phyloP scores from a whole-genome alignment of 1,284 basidiomycete species.

The Cutaneotrichosporon cyanovorans region DNA sequence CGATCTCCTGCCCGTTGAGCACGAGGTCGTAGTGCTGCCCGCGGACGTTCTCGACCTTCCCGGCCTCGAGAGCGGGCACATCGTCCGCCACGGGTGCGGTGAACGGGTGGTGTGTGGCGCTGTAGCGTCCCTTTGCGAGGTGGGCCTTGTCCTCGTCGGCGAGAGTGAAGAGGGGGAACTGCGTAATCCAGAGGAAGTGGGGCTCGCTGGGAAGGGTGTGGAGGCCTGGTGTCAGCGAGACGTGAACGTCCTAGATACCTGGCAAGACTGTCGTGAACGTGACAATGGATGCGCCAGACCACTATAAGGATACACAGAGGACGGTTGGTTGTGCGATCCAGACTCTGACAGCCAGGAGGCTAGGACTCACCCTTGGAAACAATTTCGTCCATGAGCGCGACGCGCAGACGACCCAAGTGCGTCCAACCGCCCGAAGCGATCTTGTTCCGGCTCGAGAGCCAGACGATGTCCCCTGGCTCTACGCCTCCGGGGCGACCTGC shows the following conservation, averaged over 20 bases:
- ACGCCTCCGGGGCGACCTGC: constrained; percentile 32
- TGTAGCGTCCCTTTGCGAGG: constrained; percentile 76
- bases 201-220: constrained; percentile 55
- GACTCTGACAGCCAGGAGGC: too few species aligned
- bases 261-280: too few species aligned
- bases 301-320: too few species aligned
- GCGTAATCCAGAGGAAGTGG: constrained; percentile 90
- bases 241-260: too few species aligned
- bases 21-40: constrained; percentile 97
- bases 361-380: constrained; percentile 56
- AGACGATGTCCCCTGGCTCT: constrained; percentile 50
- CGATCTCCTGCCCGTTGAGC: constrained; percentile 88
- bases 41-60: constrained; percentile 59
- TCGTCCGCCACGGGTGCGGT: constrained; percentile 92
- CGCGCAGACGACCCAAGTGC: constrained; percentile 64
- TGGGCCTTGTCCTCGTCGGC: constrained; percentile 81
- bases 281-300: too few species aligned
- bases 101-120: constrained; percentile 88
- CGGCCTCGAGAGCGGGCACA: constrained; percentile 62
- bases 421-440: constrained; percentile 71
- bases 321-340: too few species aligned
- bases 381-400: constrained; percentile 56
- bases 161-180: constrained; percentile 88
- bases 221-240: constrained; percentile 47
- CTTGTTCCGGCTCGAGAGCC: constrained; percentile 49